Evolutionary conservation across 1,284 basidiomycete genomes (phyloP), one percentile per base, ranked within the genome.

Genomic region (Mixia osmundae): DNA sequence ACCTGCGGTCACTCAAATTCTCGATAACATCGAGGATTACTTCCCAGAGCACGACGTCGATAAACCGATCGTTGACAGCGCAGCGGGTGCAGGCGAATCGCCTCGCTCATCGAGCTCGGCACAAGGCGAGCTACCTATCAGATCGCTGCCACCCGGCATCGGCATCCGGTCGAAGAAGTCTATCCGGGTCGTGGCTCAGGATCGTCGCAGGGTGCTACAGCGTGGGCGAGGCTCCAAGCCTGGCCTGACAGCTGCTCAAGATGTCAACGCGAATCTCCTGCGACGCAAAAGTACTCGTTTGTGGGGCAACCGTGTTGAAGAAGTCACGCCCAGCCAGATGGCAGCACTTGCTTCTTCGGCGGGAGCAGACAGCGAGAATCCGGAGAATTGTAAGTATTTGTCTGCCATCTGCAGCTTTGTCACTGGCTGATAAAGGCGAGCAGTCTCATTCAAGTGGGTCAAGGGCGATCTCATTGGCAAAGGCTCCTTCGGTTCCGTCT

Each of bases 1-100:
- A 51, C 91, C 91, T 10, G 72, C 76, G 22, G 73, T 87, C 0
- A 91, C 97, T 54, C 77, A 80, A 50, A 74, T 99, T 37, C 85
- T 87, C 55, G 78, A 95, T 39, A 72, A 78, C 38, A 65, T 97
- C 5, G 80, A 95, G 50, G 72, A 78, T 45, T 94, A 82, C 62
- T 99, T 99, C 65, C 87, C 87, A 0, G 73, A 78, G 47, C 80
- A 94, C 54, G 87, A 97, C 53, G 67, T 97, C 34, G 91, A 97
- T 58, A 77, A 80, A 53, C 89, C 89, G 1, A 73, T 97, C 40
- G 76, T 95, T 39, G 87, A 95, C 46, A 67, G 54, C 3, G 57
- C n/a, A n/a, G n/a, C n/a, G n/a, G n/a, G n/a, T n/a, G n/a, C n/a
- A n/a, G n/a, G n/a, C n/a, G 73, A 5, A 65, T 66, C 9, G 72